A percentile compares a stretch with the other conserved stretches of the same genome.
phyloP scores from a whole-genome alignment of 805 yeast species.

The Metschnikowia shivogae region DNA sequence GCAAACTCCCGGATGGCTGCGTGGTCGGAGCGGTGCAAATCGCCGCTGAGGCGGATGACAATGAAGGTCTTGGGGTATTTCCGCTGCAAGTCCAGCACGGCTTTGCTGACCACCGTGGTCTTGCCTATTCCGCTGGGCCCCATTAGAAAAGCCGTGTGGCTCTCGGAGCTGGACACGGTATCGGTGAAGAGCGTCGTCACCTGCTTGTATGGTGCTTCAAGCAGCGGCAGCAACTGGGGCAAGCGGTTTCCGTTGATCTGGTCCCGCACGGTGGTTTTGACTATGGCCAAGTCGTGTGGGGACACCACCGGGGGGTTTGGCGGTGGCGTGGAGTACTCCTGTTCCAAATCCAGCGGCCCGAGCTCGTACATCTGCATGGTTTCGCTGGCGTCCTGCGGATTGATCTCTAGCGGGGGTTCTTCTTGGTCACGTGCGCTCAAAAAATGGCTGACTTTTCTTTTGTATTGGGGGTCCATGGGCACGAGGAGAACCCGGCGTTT shows the following conservation, averaged over 20 bases:
- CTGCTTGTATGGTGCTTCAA: slow-evolving; percentile 41
- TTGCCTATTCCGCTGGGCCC: slow-evolving; percentile 85
- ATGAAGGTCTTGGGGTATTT: slow-evolving; percentile 51
- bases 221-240: slow-evolving; percentile 8
- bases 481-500: slow-evolving; percentile 5
- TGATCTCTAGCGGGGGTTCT: background rate
- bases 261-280: slow-evolving; percentile 7
- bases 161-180: slow-evolving; percentile 64
- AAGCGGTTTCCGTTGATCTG: slow-evolving; percentile 13
- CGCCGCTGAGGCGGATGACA: slow-evolving; percentile 62
- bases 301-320: background rate
- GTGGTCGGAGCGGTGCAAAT: slow-evolving; percentile 68
- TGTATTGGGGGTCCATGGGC: slow-evolving; percentile 11
- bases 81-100: slow-evolving; percentile 42
- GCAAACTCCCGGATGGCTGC: slow-evolving; percentile 84
- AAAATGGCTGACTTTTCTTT: background rate
- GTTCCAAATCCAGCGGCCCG: background rate
- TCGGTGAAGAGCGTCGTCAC: slow-evolving; percentile 56
- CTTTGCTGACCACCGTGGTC: slow-evolving; percentile 56
- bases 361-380: background rate
- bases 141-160: slow-evolving; percentile 73
- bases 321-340: background rate
- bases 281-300: slow-evolving; percentile 5
- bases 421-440: background rate
- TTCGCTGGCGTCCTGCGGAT: background rate